Conservation (phyloP, 352 stramenopile species). For the Phytophthora melonis region DNA sequence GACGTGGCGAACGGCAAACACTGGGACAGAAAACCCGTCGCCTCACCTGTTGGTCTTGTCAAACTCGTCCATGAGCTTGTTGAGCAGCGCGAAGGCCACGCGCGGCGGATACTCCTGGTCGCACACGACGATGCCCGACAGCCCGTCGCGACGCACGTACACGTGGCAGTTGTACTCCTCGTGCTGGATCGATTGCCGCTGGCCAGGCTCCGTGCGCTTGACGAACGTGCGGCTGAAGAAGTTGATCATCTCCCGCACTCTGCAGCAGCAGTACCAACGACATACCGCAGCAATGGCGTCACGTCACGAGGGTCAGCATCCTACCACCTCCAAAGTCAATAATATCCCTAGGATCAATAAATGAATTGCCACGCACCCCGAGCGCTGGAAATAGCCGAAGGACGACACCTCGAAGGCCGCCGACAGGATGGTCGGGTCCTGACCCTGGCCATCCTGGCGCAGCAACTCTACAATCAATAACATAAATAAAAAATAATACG, state of each 20-base stretch:
- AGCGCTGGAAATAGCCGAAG: slow-evolving; percentile 90
- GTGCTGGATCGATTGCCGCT: slow-evolving; percentile 98
- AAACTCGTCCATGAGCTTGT: slow-evolving; percentile 97
- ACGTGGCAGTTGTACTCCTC: slow-evolving; percentile 99
- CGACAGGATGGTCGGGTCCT: slow-evolving; percentile 76
- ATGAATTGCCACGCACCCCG: slow-evolving; percentile 54
- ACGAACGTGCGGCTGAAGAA: slow-evolving; percentile 99
- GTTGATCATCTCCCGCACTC: slow-evolving; percentile 98
- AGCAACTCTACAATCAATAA: slow-evolving; percentile 57
- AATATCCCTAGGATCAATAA: background rate
- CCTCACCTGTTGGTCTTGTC: slow-evolving; percentile 70
- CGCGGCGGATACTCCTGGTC: slow-evolving; percentile 98
- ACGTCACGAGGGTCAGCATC: background rate
- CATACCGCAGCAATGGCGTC: slow-evolving; percentile 7
- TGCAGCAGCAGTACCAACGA: slow-evolving; percentile 33
- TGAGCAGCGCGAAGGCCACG: slow-evolving; percentile 98
- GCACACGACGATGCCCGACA: slow-evolving; percentile 96
- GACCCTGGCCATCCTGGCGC: slow-evolving; percentile 65
- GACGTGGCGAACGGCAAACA: slow-evolving; percentile 16
- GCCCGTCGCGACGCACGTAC: slow-evolving; percentile 97
- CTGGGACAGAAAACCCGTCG: slow-evolving; percentile 24
- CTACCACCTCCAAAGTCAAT: background rate
- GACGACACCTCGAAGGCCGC: slow-evolving; percentile 80
- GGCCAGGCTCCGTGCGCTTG: slow-evolving; percentile 95
- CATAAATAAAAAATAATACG: background rate